Conservation (phyloP, 176 grass and related monocot species). For the Oryza rufipogon region DNA sequence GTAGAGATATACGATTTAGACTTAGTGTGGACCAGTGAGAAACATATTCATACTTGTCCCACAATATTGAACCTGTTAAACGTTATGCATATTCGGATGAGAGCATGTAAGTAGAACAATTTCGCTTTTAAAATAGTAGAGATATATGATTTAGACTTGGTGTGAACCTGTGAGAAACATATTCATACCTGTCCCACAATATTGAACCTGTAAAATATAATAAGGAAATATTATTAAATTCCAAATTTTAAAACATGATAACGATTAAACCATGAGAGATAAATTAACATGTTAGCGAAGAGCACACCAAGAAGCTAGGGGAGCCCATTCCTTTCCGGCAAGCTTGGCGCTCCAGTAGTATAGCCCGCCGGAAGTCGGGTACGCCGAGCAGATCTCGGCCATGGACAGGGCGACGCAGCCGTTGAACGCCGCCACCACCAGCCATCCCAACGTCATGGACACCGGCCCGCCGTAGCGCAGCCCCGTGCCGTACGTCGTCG, state of each 20-base stretch:
- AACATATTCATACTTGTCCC: no score
- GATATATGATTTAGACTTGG: no score
- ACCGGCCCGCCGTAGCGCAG: conserved; percentile 66
- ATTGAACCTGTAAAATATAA: conserved; percentile 47
- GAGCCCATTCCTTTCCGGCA: conserved; percentile 67
- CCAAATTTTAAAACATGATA: no score
- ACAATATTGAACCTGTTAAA: no score
- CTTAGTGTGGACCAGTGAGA: no score
- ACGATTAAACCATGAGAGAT: no score
- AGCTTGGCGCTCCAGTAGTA: conserved; percentile 97
- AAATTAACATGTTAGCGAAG: no score
- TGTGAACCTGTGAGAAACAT: neutral
- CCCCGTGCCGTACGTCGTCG: conserved; percentile 70
- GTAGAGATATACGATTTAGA: no score
- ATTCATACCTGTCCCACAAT: conserved; percentile 46
- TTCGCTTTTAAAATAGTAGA: no score
- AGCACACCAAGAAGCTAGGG: conserved; percentile 68
- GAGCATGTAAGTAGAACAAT: no score
- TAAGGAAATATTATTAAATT: neutral
- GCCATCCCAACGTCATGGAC: conserved; percentile 65
- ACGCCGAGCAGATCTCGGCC: conserved; percentile 82
- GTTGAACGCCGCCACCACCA: conserved; percentile 52
- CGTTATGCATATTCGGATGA: no score
- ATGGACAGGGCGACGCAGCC: conserved; percentile 67
- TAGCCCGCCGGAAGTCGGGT: conserved; percentile 85